Percentiles rank a stretch among this genome's conserved stretches.
Evolutionary conservation across 345 rosid genomes (phyloP).

Genomic region (Populus euphratica): DNA sequence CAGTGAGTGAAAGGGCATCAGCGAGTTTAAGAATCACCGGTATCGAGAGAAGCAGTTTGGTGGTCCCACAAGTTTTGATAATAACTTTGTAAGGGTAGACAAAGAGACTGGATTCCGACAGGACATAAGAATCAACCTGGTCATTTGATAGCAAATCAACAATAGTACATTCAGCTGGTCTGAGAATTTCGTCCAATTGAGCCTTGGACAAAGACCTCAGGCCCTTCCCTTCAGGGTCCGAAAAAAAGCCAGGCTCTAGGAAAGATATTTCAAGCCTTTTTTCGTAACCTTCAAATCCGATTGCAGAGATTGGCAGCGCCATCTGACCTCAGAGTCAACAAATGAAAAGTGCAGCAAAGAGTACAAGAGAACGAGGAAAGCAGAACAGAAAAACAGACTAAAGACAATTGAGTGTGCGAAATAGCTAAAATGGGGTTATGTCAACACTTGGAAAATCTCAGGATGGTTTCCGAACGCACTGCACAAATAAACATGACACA

Average conservation of each 20-base stretch:
- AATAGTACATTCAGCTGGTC: conserved; percentile 72
- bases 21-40: conserved; percentile 59
- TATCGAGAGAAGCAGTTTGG: conserved; percentile 65
- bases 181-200: conserved; percentile 64
- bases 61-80: conserved; percentile 88
- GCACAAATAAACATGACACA: neutral
- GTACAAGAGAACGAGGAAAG: conserved; percentile 43
- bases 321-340: conserved; percentile 29
- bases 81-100: conserved; percentile 72
- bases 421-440: conserved; percentile 18
- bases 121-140: conserved; percentile 64
- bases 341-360: conserved; percentile 29
- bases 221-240: conserved; percentile 63
- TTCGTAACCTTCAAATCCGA: conserved; percentile 91
- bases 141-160: conserved; percentile 62
- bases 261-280: conserved; percentile 79
- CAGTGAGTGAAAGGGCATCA: conserved; percentile 45
- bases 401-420: neutral
- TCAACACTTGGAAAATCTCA: conserved; percentile 14
- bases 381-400: conserved; percentile 2
- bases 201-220: conserved; percentile 53
- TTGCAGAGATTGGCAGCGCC: conserved; percentile 57
- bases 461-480: conserved; percentile 27
- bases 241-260: conserved; percentile 49
- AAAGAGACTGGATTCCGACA: conserved; percentile 83